Percentiles rank a stretch among this genome's conserved stretches.
These are phyloP conservation scores for Rhodotorula kratochvilovae DNA, from an alignment of 768 basidiomycete species.

Conservation along the genomic window DNA sequence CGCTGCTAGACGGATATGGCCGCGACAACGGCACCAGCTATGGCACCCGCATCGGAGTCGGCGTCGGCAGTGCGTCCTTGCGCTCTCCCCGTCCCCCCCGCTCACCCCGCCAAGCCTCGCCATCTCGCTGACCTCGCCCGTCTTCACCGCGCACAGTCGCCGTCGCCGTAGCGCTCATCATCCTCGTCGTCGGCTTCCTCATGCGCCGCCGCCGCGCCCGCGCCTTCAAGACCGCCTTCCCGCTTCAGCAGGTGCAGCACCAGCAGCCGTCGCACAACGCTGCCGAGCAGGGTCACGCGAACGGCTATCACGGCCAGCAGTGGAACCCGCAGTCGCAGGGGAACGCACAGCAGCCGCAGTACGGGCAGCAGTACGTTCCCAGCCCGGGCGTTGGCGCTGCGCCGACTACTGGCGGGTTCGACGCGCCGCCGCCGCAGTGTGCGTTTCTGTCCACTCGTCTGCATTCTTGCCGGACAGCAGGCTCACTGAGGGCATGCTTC, in stretches of 20 bases:
- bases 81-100: neutral
- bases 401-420: neutral
- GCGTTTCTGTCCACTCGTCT: neutral
- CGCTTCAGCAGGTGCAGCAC: constrained; percentile 18
- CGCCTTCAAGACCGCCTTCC: constrained; percentile 31
- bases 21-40: neutral
- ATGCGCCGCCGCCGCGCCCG: constrained; percentile 25
- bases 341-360: neutral
- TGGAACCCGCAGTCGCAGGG: neutral
- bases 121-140: neutral
- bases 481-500: too few relatives aligned
- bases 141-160: constrained; percentile 7
- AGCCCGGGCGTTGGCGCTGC: neutral
- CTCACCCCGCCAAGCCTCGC: neutral
- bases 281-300: neutral
- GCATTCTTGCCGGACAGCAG: neutral
- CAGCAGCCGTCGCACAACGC: neutral
- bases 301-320: neutral
- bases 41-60: constrained; percentile 24
- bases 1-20: constrained; percentile 22
- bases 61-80: constrained; percentile 18
- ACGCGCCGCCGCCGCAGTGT: constrained; percentile 28
- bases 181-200: constrained; percentile 22
- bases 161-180: constrained; percentile 23
- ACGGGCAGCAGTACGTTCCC: neutral